phyloP scores from a whole-genome alignment of 2,329 filamentous ascomycete species.

The Xylaria arbuscula region DNA sequence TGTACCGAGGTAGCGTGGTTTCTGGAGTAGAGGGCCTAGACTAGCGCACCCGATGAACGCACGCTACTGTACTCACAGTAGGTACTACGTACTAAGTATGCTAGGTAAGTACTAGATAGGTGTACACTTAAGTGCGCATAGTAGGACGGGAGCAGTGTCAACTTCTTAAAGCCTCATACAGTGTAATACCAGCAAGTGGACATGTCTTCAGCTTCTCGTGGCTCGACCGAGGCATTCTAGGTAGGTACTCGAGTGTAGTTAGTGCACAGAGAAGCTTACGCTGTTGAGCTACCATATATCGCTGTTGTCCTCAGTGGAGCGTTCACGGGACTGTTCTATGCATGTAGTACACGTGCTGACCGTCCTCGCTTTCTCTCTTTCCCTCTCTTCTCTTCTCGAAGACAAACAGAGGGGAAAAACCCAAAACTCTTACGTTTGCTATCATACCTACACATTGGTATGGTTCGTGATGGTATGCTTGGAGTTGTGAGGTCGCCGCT shows the following conservation, averaged over 20 bases:
- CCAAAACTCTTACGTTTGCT: background rate
- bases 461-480: background rate
- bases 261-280: background rate
- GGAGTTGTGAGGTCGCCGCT: background rate
- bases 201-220: background rate
- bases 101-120: no score
- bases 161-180: background rate
- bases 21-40: no score
- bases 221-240: background rate
- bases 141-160: no score
- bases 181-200: background rate
- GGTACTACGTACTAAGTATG: no score
- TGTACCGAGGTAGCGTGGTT: background rate
- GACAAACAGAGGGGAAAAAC: no score
- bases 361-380: background rate
- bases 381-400: no score
- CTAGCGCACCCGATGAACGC: constrained; percentile 8
- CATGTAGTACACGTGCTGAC: background rate
- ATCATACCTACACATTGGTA: background rate
- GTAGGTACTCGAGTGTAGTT: no score
- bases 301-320: background rate
- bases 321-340: background rate
- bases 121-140: no score
- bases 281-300: background rate
- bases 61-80: background rate